phyloP scores from a whole-genome alignment of 1,139 yeast species.

The Kodamaea alishanica region DNA sequence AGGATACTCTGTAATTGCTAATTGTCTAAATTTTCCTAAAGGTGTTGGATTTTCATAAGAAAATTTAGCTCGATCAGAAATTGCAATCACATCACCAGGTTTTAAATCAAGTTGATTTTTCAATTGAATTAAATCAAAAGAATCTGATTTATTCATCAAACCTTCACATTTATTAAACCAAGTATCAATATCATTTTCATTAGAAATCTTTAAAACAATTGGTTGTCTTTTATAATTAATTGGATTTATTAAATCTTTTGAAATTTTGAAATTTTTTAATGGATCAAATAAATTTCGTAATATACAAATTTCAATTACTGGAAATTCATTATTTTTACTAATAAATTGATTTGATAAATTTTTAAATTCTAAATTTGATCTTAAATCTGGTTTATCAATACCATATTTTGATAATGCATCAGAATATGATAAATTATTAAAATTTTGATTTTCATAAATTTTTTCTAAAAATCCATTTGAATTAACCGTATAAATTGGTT shows the following conservation, averaged over 20 bases:
- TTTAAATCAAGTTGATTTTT: constrained; percentile 36
- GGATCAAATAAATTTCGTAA: constrained; percentile 47
- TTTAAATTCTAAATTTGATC: constrained; percentile 54
- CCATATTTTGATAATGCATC: constrained; percentile 78
- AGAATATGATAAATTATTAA: constrained; percentile 53
- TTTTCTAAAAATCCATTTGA: constrained; percentile 22
- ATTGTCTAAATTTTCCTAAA: constrained; percentile 77
- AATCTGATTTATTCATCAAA: constrained; percentile 17
- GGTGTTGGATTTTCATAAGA: constrained; percentile 95
- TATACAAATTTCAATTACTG: constrained; percentile 71
- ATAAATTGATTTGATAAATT: constrained; percentile 43
- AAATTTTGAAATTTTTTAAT: constrained; percentile 30
- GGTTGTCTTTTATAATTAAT: constrained; percentile 61
- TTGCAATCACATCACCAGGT: constrained; percentile 73
- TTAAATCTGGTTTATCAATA: constrained; percentile 90
- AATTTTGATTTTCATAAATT: constrained; percentile 17
- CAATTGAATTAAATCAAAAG: constrained; percentile 23
- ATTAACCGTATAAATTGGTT: constrained; percentile 36
- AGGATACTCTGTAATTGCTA: constrained; percentile 58
- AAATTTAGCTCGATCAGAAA: constrained; percentile 61
- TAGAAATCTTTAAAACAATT: constrained; percentile 45
- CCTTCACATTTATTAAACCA: constrained; percentile 44
- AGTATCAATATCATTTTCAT: constrained; percentile 27
- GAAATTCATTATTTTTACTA: constrained; percentile 42
- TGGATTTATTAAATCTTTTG: constrained; percentile 37